Percentiles rank a stretch among this genome's conserved stretches.
Conservation (phyloP, 345 rosid species). For the Balakata baccata region DNA sequence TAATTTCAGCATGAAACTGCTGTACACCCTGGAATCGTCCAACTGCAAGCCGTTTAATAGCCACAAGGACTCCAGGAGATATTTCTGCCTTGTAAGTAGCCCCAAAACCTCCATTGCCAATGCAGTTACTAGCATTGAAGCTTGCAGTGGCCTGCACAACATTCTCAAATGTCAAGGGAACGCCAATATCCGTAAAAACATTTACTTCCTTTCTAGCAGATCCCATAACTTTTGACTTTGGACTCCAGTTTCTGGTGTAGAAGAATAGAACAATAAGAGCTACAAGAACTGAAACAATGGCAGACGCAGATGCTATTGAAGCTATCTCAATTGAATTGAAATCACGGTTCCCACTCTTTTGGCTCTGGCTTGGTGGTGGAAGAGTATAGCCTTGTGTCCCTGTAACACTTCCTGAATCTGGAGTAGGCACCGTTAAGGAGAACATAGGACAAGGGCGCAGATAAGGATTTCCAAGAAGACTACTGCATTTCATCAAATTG, state of each 20-base stretch:
- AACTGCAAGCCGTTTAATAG: constrained; percentile 53
- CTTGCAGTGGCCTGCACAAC: constrained; percentile 55
- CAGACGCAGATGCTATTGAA: constrained; percentile 57
- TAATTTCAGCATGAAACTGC: constrained; percentile 61
- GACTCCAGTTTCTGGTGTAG: constrained; percentile 40
- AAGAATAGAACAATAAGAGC: constrained; percentile 45
- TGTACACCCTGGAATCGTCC: constrained; percentile 62
- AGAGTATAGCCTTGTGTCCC: constrained; percentile 19
- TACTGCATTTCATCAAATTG: constrained; percentile 42
- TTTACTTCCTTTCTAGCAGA: constrained; percentile 42
- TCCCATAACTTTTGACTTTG: constrained; percentile 34
- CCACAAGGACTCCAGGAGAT: constrained; percentile 39
- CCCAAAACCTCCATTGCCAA: constrained; percentile 66
- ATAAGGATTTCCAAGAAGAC: constrained; percentile 53
- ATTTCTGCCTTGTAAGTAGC: constrained; percentile 57
- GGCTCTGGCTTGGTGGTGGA: constrained; percentile 22
- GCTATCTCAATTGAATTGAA: constrained; percentile 59
- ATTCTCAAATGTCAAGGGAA: constrained; percentile 45
- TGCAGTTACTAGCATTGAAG: constrained; percentile 50
- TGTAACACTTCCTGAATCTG: constrained; percentile 22
- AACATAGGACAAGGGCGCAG: constrained; percentile 42
- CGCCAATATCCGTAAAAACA: constrained; percentile 41
- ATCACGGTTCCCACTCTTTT: constrained; percentile 15
- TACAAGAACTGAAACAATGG: constrained; percentile 52
- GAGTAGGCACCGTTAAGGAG: constrained; percentile 39